Base-by-base conservation (phyloP, 306 rosid species). In the Trifolium subterraneum region DNA sequence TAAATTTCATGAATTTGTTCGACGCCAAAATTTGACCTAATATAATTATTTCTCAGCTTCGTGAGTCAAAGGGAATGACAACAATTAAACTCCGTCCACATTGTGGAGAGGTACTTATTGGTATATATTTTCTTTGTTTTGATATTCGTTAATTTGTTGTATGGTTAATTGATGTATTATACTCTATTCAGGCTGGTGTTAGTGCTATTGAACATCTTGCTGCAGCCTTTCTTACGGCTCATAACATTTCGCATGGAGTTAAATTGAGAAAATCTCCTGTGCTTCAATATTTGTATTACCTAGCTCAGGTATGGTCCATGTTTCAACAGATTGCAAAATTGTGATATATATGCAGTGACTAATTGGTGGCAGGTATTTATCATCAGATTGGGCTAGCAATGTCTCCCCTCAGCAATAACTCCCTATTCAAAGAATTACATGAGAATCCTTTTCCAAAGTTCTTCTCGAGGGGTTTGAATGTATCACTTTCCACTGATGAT, bases 321-420 rank as follows among this genome's bases (percentile, higher is more conserved):
- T 52, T 77, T 76, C 48, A 29, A 60, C 7, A 42, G 62, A 60
- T 73, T 64, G 38, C 73, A 44, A 29, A 47, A 70, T 59, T 67
- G 35, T 74, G 79, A 44, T 77, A 42, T 77, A 45, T 55, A 41
- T 79, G 68, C 8, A 15, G 29, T 51, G 14, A 25, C 66, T 70
- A 52, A 59, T 33, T 58, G 50, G 25, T 75, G 74, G 41, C 18
- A 2, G 39, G 39, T 35, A 20, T 23, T 33, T 72, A 59, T 35
- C 14, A 58, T 70, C 86, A 94, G 98, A 85, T 94, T 83, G 98
- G 98, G 69, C 86, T 94, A 68, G 98, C 97, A 29, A 91, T 94
- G 98, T 94, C 98, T 68, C 98, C 98, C 12, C 80, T 94, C 82
- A 94, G 98, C 86, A 94, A 94, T 77, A 94, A 94, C 85, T 94